Base-by-base conservation (phyloP, 2,329 filamentous ascomycete genomes). In the Cladosporium sp. region DNA sequence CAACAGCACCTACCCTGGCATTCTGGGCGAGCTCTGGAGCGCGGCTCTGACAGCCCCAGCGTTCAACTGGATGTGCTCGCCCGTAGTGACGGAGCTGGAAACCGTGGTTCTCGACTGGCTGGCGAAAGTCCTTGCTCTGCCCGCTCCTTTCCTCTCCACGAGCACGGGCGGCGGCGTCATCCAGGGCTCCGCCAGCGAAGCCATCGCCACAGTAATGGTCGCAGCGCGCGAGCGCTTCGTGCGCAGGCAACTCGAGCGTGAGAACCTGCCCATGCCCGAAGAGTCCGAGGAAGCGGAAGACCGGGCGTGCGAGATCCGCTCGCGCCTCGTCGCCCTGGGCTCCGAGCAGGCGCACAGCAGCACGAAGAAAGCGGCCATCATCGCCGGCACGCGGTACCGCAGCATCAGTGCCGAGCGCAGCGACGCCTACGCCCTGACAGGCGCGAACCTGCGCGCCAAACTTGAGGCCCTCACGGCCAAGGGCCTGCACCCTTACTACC, bases 1-100 rank as follows among this genome's bases (percentile, higher is more conserved):
- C 43, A 84, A 82, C 19, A 84, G 85, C 47, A 88, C 86, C 30
- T 96, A 86, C 65, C 90, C 92, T 0, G 82, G 84, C 22, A 92
- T 96, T 68, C 79, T 97, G 9, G 92, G 89, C 17, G 92, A 97
- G 71, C 84, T 97, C 74, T 97, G 96, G 75, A 89, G 84, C 38
- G 85, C 88, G 4, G 86, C 89, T 5, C 91, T 96, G 71, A 93
- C 84, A 11, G 88, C 88, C 13, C 89, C 92, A 1, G 89, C 89
- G 32, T 97, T 97, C 77, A 97, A 97, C 71, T 97, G 92, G 92
- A 84, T 96, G 57, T 96, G 92, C 71, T 90, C 85, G 5, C 92
- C 92, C 1, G 90, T 88, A 5, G 85, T 93, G 15, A 97, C 92
- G 0, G 92, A 97, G 72, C 79, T 97, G 42, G 92, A 97, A 75